A percentile compares a stretch with the other conserved stretches of the same genome.
Conservation (phyloP, 2,329 filamentous ascomycete species). For the Alternaria novae-zelandiae region DNA sequence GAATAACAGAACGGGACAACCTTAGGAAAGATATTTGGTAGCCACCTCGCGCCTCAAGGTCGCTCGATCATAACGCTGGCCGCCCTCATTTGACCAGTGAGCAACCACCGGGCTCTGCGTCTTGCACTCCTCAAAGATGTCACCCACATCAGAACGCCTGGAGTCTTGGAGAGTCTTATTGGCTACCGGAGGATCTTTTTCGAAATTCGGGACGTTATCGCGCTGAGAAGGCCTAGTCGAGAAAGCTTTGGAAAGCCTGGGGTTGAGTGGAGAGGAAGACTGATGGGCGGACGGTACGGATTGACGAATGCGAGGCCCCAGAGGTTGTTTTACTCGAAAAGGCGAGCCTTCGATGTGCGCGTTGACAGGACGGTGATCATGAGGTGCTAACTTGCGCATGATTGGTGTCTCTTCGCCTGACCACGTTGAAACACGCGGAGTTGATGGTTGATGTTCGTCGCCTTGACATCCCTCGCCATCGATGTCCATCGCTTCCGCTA, state of each 20-base stretch:
- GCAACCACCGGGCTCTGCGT: background rate
- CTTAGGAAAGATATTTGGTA: background rate
- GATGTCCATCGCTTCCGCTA: background rate
- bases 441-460: no score
- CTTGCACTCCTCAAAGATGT: background rate
- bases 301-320: background rate
- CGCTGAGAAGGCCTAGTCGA: background rate
- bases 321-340: background rate
- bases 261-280: background rate
- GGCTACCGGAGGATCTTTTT: background rate
- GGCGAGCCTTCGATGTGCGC: background rate
- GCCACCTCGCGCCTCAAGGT: background rate
- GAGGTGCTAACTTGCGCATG: background rate
- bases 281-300: background rate
- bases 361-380: background rate
- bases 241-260: background rate
- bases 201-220: background rate
- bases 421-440: background rate
- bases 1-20: background rate
- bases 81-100: background rate
- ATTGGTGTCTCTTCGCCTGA: background rate
- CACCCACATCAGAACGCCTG: accelerated
- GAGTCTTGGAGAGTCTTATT: background rate
- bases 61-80: background rate
- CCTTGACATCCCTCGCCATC: background rate